Conservation (phyloP, 2,329 filamentous ascomycete species). For the Pyrenophora teres region DNA sequence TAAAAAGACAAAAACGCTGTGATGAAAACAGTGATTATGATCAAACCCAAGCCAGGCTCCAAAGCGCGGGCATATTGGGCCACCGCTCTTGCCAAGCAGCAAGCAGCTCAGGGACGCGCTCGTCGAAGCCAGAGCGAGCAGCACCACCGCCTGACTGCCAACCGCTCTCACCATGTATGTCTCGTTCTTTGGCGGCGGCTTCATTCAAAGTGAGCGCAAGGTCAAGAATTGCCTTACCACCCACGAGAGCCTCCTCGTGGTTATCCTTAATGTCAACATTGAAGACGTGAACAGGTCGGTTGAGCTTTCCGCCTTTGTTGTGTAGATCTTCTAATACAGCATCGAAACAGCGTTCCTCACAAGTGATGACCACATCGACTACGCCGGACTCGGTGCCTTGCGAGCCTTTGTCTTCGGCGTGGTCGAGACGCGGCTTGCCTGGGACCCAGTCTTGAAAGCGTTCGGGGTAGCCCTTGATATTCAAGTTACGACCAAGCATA, state of each 20-base stretch:
- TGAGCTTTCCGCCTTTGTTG: conserved; percentile 81
- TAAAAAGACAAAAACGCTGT: conserved; percentile 9
- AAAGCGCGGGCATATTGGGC: conserved; percentile 87
- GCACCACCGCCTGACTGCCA: conserved; percentile 66
- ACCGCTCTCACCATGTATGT: conserved; percentile 63
- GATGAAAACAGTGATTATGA: not conserved
- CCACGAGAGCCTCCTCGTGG: conserved; percentile 91
- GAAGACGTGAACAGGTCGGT: conserved; percentile 94
- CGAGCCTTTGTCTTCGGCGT: conserved; percentile 72
- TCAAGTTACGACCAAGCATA: conserved; percentile 91
- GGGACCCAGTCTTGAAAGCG: conserved; percentile 97
- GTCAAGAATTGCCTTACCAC: conserved; percentile 89
- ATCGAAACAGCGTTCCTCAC: conserved; percentile 98
- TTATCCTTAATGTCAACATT: conserved; percentile 99
- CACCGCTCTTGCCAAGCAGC: conserved; percentile 93
- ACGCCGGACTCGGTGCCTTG: conserved; percentile 84
- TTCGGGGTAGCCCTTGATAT: conserved; percentile 93
- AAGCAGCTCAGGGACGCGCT: conserved; percentile 88
- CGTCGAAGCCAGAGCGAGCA: conserved; percentile 82
- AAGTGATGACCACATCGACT: conserved; percentile 94
- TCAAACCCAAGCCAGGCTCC: conserved; percentile 94
- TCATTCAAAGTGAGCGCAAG: conserved; percentile 83
- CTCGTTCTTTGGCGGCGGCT: conserved; percentile 77
- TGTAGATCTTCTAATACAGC: conserved; percentile 93
- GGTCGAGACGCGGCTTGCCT: conserved; percentile 78